Conservation (phyloP, 148 eudicot genomes). For the Fagopyrum tataricum region DNA sequence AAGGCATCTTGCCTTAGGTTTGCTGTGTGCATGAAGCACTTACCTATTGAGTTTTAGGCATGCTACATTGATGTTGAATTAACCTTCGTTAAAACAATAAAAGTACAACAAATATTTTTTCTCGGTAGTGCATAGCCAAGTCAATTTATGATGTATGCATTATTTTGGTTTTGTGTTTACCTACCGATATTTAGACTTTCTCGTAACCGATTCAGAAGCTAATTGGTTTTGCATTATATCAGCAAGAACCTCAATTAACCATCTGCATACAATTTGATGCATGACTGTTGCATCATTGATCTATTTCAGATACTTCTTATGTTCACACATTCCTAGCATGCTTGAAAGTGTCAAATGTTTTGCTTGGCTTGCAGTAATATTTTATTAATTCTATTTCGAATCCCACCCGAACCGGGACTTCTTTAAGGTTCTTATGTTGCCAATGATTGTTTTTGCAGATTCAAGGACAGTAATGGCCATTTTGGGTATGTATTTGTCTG, state of each 20-base stretch:
- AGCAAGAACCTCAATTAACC: background rate
- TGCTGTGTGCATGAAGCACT: background rate
- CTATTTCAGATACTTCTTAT: background rate
- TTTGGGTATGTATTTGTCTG: constrained; percentile 48
- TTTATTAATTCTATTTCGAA: background rate
- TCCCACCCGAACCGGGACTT: background rate
- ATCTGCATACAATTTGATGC: background rate
- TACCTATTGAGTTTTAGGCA: too few relatives aligned
- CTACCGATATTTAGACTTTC: background rate
- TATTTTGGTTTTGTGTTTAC: background rate
- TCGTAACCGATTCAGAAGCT: background rate
- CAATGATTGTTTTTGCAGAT: constrained; percentile 39
- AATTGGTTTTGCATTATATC: background rate
- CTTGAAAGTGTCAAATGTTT: background rate
- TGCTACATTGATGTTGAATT: too few relatives aligned
- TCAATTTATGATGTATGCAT: background rate
- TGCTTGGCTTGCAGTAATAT: background rate
- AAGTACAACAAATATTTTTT: too few relatives aligned
- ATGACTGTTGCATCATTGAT: background rate
- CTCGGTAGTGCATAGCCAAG: too few relatives aligned
- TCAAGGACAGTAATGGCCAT: constrained; percentile 98
- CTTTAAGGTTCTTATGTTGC: constrained; percentile 5
- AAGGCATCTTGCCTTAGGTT: background rate
- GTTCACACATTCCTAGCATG: background rate
- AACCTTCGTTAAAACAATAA: too few relatives aligned